A percentile compares a stretch with the other conserved stretches of the same genome.
Conservation (phyloP, 2,329 filamentous ascomycete genomes). For the Alternaria rosae region DNA sequence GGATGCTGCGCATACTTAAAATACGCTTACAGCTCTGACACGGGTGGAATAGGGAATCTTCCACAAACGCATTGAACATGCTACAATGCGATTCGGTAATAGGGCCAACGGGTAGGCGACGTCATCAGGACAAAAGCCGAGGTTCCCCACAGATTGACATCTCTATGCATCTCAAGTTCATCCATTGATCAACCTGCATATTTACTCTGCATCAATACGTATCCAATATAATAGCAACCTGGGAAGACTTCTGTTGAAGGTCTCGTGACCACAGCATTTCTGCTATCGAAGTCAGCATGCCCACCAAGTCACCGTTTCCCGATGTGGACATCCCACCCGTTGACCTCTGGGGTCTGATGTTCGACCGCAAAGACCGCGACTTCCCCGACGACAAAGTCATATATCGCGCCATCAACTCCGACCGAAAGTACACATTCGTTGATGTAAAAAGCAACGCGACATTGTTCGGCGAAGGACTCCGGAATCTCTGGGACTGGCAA, state of each 20-base stretch:
- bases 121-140: conserved; percentile 3
- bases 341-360: conserved; percentile 34
- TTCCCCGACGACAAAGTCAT: conserved; percentile 36
- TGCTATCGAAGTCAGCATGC: conserved; percentile 15
- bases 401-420: conserved; percentile 28
- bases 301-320: conserved; percentile 31
- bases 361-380: conserved; percentile 29
- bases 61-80: neutral
- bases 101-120: neutral
- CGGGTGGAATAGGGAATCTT: neutral
- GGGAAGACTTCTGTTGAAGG: neutral
- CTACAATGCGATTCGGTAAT: neutral
- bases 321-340: conserved; percentile 29
- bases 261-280: neutral
- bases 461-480: conserved; percentile 79
- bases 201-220: neutral
- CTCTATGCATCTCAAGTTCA: neutral
- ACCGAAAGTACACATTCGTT: conserved; percentile 68
- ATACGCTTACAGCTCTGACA: neutral
- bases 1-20: neutral
- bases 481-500: conserved; percentile 75
- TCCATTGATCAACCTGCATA: neutral
- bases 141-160: conserved; percentile 6
- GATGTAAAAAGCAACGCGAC: conserved; percentile 70
- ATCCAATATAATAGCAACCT: neutral